Base-by-base conservation (phyloP, 2,329 filamentous ascomycete species). In the Trichoderma arundinaceum region DNA sequence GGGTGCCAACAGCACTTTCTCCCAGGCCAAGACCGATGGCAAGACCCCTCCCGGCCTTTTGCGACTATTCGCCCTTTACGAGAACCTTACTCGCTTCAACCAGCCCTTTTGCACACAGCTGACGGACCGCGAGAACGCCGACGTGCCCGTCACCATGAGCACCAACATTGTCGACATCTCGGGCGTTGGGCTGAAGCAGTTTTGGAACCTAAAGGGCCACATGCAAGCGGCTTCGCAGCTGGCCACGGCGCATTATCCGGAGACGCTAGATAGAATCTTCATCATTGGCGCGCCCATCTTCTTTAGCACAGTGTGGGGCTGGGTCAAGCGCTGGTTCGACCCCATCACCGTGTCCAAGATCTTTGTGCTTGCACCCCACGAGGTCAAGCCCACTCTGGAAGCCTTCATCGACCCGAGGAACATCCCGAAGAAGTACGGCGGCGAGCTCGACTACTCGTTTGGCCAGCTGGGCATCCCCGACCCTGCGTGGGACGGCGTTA, bases 91-190 rank as follows among this genome's bases (percentile, higher is more conserved):
- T 41, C 86, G 90, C 71, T 97, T 97, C 78, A 89, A 90, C 69
- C 88, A 96, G 80, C 94, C 94, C 2, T 80, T 97, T 51, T 94
- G 91, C 80, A 92, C 92, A 44, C 86, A 91, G 72, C 84, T 96
- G 68, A 80, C 81, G 52, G 86, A 92, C 72, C 86, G 94, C 72
- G 87, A 89, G 7, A 81, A 91, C 75, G 84, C 90, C 4, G 86
- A 89, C 69, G 93, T 92, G n/a, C 94, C 94, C 7, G 92, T 97
- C 71, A 94, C 93, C 44, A 89, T 95, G 72, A 94, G 90, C 74
- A 97, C 92, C 72, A 97, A 97, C 79, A 96, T 98, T 72, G 93
- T 97, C 66, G 94, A 98, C 76, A 92, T 98, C 69, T 90, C 88
- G 15, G 89, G 90, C 13, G 94, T 97, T 32, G 92, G 92, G 6